These are phyloP conservation scores for Exobasidium rhododendri DNA, from an alignment of 1,284 basidiomycete species.

Conservation along the genomic window DNA sequence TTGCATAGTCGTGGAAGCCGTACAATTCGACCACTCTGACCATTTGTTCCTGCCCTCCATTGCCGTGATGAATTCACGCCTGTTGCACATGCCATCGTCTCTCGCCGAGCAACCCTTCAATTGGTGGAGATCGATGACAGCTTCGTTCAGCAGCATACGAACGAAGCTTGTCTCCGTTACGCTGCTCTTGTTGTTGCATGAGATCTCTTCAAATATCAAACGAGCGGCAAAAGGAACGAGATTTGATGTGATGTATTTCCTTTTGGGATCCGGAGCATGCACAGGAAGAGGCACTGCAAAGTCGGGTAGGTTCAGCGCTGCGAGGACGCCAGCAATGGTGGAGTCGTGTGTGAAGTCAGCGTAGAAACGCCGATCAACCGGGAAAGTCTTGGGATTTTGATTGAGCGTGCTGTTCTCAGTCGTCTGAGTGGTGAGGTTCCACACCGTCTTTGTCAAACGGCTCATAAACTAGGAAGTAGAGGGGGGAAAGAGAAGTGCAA, in stretches of 20 bases:
- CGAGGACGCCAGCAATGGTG: slow-evolving; percentile 42
- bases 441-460: slow-evolving; percentile 22
- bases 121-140: slow-evolving; percentile 39
- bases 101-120: slow-evolving; percentile 26
- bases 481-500: too few relatives aligned
- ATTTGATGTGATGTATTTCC: slow-evolving; percentile 33
- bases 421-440: slow-evolving; percentile 24
- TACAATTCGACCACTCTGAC: slow-evolving; percentile 10
- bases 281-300: slow-evolving; percentile 17
- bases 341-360: slow-evolving; percentile 53
- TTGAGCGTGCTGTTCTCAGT: slow-evolving; percentile 49
- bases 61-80: slow-evolving; percentile 8
- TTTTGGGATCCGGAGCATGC: slow-evolving; percentile 14
- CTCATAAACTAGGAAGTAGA: slow-evolving; percentile 32
- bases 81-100: slow-evolving; percentile 10
- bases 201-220: slow-evolving; percentile 41
- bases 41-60: background rate
- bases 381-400: slow-evolving; percentile 35
- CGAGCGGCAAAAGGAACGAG: slow-evolving; percentile 48
- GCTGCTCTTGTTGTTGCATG: slow-evolving; percentile 16
- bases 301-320: slow-evolving; percentile 31
- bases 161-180: background rate
- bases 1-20: background rate
- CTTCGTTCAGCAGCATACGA: slow-evolving; percentile 35
- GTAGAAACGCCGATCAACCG: slow-evolving; percentile 43